A percentile compares a stretch with the other conserved stretches of the same genome.
Evolutionary conservation across 176 grass and related monocot species (phyloP).

Genomic region (Aegilops speltoides): DNA sequence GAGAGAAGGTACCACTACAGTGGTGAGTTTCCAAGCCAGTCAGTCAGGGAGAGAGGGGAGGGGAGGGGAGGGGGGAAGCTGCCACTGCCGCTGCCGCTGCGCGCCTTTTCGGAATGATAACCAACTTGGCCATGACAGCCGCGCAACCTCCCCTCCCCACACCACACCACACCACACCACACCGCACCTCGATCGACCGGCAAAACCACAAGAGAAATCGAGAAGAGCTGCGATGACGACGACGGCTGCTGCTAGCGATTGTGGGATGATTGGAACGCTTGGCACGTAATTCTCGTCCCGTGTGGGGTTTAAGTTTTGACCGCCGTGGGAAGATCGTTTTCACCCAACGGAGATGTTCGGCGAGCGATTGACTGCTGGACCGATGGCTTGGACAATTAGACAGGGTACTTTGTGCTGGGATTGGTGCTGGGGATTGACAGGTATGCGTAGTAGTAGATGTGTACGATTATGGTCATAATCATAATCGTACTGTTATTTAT

Average conservation of each 20-base stretch:
- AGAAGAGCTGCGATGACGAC: neutral
- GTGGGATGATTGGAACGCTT: neutral
- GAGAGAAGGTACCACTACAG: neutral
- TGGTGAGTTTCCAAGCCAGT: neutral
- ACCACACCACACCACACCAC: neutral
- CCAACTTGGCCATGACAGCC: neutral
- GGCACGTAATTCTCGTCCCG: neutral
- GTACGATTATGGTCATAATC: neutral
- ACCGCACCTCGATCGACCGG: neutral
- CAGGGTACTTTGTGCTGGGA: slow-evolving; percentile 1
- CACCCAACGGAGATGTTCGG: slow-evolving; percentile 1
- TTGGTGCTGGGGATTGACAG: neutral
- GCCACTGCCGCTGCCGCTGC: neutral
- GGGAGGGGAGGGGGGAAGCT: slow-evolving; percentile 14
- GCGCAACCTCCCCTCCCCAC: neutral
- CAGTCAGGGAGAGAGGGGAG: neutral
- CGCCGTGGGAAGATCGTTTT: neutral
- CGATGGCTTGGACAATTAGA: too few species aligned
- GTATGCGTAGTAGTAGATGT: too few species aligned
- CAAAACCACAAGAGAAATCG: neutral
- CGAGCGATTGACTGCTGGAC: slow-evolving; percentile 17
- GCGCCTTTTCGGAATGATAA: slow-evolving; percentile 31
- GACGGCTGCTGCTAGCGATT: neutral
- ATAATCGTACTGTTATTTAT: neutral
- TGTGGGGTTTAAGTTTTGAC: neutral